These are phyloP conservation scores for Cephaloascus albidus DNA, from an alignment of 805 yeast genomes.

Conservation along the genomic window DNA sequence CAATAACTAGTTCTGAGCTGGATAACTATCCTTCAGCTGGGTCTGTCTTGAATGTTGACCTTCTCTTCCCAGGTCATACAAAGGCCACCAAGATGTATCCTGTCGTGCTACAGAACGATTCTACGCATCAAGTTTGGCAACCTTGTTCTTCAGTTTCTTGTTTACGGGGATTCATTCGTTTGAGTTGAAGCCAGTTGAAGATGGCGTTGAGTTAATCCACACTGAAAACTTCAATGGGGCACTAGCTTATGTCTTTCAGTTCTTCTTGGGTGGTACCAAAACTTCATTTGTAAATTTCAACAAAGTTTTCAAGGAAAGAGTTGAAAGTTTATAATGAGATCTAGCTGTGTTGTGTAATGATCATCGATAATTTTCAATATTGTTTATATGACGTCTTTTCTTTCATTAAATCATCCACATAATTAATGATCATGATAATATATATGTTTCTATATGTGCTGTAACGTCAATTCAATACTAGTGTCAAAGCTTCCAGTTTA, in stretches of 20 bases:
- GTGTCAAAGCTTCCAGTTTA: too few relatives aligned
- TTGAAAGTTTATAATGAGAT: not conserved
- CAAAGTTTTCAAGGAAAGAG: not conserved
- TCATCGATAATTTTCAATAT: too few relatives aligned
- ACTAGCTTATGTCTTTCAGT: conserved; percentile 6
- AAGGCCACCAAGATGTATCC: too few relatives aligned
- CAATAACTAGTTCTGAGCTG: too few relatives aligned
- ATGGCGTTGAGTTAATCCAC: not conserved
- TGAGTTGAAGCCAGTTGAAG: not conserved
- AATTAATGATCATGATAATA: too few relatives aligned
- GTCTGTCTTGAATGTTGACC: not conserved
- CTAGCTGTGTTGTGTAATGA: too few relatives aligned
- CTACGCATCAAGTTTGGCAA: not conserved
- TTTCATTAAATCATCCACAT: too few relatives aligned
- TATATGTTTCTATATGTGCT: too few relatives aligned
- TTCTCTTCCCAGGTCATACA: too few relatives aligned
- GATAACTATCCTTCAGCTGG: not conserved
- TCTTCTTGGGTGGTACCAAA: conserved; percentile 27
- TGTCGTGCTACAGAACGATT: not conserved
- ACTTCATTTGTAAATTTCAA: conserved; percentile 20
- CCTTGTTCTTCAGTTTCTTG: not conserved
- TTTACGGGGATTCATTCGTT: not conserved
- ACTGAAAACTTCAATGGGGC: not conserved
- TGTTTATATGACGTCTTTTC: too few relatives aligned
- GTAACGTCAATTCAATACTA: too few relatives aligned